Percentiles rank a stretch among this genome's conserved stretches.
Evolutionary conservation across 2,329 filamentous ascomycete genomes (phyloP).

Genomic region (Venturia asperata): DNA sequence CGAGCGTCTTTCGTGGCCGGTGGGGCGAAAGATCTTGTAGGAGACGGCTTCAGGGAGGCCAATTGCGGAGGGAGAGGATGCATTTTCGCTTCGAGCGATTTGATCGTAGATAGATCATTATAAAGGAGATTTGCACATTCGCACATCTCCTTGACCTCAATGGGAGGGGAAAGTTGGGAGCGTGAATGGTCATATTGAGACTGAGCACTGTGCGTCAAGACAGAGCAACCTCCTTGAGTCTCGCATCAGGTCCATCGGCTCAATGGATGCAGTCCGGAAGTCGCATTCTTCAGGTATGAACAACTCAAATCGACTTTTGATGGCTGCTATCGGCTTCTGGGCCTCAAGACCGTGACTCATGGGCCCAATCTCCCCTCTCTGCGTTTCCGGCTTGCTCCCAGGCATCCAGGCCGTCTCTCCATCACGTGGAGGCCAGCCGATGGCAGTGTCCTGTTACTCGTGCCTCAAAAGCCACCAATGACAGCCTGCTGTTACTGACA

Average conservation of each 20-base stretch:
- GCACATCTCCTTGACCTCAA: neutral
- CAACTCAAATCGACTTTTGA: neutral
- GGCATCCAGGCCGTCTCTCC: neutral
- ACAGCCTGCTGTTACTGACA: no score
- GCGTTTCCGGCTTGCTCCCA: neutral
- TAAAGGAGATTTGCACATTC: neutral
- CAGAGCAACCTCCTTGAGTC: neutral
- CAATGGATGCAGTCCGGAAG: neutral
- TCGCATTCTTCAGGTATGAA: neutral
- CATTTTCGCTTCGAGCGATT: neutral
- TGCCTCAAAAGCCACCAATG: no score
- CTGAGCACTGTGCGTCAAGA: no score
- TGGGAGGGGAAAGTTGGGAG: neutral
- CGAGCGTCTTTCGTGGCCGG: neutral
- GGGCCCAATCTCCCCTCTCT: neutral
- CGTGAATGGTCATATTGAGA: neutral
- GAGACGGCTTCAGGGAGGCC: neutral
- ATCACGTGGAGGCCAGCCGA: neutral
- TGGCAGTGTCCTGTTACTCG: neutral
- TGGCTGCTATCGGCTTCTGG: neutral
- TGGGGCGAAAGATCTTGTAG: neutral
- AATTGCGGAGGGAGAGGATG: neutral
- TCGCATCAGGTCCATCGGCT: neutral
- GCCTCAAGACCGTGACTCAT: neutral
- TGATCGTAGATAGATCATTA: neutral